Percentiles rank a stretch among this genome's conserved stretches.
phyloP scores from a whole-genome alignment of 2,329 filamentous ascomycete species.

The Penicillium brasilianum region DNA sequence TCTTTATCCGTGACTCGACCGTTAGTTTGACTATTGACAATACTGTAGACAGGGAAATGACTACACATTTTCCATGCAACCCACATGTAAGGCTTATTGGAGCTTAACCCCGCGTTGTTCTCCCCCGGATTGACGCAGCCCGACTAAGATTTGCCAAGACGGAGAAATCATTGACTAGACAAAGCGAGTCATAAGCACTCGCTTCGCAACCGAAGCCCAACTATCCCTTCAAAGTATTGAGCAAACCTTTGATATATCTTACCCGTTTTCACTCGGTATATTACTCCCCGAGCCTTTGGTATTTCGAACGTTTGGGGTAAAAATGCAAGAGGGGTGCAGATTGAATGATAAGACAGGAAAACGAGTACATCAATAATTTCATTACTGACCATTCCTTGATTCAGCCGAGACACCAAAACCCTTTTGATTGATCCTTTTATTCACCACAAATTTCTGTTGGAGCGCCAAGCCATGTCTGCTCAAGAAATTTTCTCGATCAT shows the following conservation, averaged over 20 bases:
- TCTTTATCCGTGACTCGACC: not conserved
- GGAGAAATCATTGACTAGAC: conserved; percentile 1
- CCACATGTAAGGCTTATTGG: not conserved
- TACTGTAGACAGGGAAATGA: not conserved
- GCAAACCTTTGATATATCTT: not conserved
- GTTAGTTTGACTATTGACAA: not conserved
- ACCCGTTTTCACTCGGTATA: not conserved
- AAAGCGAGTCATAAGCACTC: not conserved
- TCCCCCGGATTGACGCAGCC: not conserved
- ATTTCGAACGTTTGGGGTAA: not conserved
- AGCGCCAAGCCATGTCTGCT: not conserved
- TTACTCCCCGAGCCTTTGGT: not conserved
- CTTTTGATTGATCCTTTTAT: not conserved
- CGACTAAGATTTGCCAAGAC: not conserved
- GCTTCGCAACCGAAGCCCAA: not conserved
- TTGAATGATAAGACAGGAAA: not conserved
- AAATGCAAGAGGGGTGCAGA: not conserved
- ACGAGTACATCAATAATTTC: not conserved
- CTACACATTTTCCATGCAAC: not conserved
- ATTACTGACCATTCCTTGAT: not conserved
- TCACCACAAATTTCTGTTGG: not conserved
- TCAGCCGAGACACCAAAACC: not conserved
- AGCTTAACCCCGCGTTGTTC: conserved; percentile 1
- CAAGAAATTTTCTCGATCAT: conserved; percentile 9
- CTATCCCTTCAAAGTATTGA: not conserved